Conservation (phyloP, 306 rosid species). For the Herpetospermum pedunculosum region DNA sequence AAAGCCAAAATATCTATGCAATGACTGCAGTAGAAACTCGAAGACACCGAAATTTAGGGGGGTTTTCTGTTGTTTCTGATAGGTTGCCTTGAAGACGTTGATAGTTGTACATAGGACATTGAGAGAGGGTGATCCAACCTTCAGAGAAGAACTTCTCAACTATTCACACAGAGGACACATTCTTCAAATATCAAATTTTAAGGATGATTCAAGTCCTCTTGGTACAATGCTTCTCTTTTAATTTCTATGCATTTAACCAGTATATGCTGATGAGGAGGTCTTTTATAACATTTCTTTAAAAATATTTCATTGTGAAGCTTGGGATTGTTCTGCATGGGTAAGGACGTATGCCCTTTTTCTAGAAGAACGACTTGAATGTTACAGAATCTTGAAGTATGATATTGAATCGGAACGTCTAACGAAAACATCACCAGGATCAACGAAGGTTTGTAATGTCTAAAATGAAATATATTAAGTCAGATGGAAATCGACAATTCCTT, state of each 20-base stretch:
- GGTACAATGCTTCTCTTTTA: conserved; percentile 28
- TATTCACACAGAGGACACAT: conserved; percentile 50
- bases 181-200: conserved; percentile 80
- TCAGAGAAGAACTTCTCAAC: conserved; percentile 63
- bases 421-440: conserved; percentile 30
- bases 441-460: conserved; percentile 31
- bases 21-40: background rate
- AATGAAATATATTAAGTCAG: background rate
- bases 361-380: conserved; percentile 82
- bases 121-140: conserved; percentile 88
- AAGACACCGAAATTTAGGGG: background rate
- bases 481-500: background rate
- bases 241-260: background rate
- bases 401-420: conserved; percentile 64
- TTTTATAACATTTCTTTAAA: background rate
- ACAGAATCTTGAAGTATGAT: conserved; percentile 59
- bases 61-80: background rate
- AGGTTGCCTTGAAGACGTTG: conserved; percentile 96
- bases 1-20: background rate
- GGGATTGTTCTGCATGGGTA: conserved; percentile 97
- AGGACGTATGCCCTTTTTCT: conserved; percentile 72
- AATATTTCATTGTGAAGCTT: conserved; percentile 47
- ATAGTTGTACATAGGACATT: conserved; percentile 82
- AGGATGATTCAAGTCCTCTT: conserved; percentile 76
- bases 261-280: background rate